Conservation (phyloP, 148 eudicot species). For the Heliamphora exappendiculata region DNA sequence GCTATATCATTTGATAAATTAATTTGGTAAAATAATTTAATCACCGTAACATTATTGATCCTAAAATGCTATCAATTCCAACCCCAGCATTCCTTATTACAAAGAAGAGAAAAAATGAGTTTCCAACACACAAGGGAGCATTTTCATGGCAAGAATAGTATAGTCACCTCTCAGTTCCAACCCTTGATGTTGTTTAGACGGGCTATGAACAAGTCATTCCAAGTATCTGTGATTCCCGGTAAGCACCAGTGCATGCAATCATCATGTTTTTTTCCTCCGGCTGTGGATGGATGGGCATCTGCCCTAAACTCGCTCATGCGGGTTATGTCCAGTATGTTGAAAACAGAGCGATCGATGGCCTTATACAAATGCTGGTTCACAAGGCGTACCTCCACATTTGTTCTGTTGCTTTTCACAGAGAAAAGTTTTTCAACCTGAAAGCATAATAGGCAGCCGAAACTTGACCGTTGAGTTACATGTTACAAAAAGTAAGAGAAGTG, state of each 20-base stretch:
- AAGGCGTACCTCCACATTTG: conserved; percentile 76
- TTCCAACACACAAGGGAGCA: not conserved
- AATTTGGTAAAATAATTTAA: too few species aligned
- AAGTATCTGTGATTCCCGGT: conserved; percentile 88
- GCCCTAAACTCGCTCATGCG: conserved; percentile 86
- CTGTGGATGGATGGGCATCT: conserved; percentile 85
- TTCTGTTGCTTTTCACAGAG: conserved; percentile 57
- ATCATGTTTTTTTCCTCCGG: conserved; percentile 94
- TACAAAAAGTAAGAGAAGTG: not conserved
- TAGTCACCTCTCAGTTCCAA: conserved; percentile 11
- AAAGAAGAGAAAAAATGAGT: too few species aligned
- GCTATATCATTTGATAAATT: too few species aligned
- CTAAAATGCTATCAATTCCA: too few species aligned
- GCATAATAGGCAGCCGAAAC: not conserved
- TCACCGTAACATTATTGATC: too few species aligned
- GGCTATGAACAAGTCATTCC: conserved; percentile 84
- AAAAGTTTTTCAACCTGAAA: conserved; percentile 70
- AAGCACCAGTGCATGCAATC: conserved; percentile 99
- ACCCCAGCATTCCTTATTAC: not conserved
- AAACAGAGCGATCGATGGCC: conserved; percentile 48
- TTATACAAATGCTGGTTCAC: conserved; percentile 64
- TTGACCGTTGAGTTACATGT: not conserved
- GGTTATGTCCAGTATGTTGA: conserved; percentile 64
- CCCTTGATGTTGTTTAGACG: conserved; percentile 30
- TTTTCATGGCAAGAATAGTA: not conserved